phyloP scores from a whole-genome alignment of 345 rosid species.

The Clausena lansium region DNA sequence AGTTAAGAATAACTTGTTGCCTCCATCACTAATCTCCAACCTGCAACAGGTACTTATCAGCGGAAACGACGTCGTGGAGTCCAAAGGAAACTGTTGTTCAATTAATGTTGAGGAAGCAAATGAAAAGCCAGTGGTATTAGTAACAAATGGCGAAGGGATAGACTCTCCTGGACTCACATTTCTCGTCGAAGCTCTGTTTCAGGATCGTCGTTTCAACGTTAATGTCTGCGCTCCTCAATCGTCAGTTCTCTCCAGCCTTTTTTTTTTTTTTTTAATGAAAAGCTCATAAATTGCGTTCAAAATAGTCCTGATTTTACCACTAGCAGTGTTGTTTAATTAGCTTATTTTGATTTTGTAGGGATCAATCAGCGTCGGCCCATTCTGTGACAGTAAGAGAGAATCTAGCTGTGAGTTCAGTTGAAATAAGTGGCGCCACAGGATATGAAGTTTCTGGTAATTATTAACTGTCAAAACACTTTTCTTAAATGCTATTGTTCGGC shows the following conservation, averaged over 20 bases:
- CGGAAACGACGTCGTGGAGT: slow-evolving; percentile 15
- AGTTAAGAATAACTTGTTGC: slow-evolving; percentile 30
- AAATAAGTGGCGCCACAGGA: slow-evolving; percentile 51
- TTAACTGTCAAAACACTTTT: too few relatives aligned
- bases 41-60: slow-evolving; percentile 30
- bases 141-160: slow-evolving; percentile 41
- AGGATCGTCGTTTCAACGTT: slow-evolving; percentile 23
- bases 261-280: too few relatives aligned
- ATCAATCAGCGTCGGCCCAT: slow-evolving; percentile 53
- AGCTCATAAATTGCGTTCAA: too few relatives aligned
- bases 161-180: slow-evolving; percentile 37
- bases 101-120: neutral
- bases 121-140: slow-evolving; percentile 23
- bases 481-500: too few relatives aligned
- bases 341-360: slow-evolving; percentile 31
- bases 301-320: too few relatives aligned
- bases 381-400: slow-evolving; percentile 55
- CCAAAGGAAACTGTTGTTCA: neutral
- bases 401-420: slow-evolving; percentile 46
- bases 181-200: slow-evolving; percentile 32
- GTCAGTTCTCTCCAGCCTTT: slow-evolving; percentile 14
- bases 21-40: slow-evolving; percentile 35
- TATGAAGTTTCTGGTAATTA: slow-evolving; percentile 57
- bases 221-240: slow-evolving; percentile 43
- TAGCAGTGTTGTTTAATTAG: too few relatives aligned